Conservation (phyloP, 75 land plant genomes). For the Pinus taeda region DNA sequence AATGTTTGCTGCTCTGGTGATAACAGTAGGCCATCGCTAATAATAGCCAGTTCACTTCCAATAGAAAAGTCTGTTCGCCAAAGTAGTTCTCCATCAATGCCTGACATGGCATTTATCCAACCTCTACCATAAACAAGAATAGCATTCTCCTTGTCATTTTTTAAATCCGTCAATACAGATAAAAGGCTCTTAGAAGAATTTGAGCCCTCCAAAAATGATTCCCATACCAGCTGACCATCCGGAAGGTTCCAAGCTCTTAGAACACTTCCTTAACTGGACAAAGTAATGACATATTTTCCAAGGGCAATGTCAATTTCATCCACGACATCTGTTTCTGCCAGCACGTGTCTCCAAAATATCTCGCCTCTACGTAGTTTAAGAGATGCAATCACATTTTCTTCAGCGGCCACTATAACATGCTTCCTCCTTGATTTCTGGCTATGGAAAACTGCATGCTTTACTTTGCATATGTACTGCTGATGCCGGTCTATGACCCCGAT, state of each 20-base stretch:
- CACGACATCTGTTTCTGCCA: too few relatives aligned
- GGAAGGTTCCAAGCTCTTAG: conserved; percentile 98
- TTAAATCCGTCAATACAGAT: conserved; percentile 46
- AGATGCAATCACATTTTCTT: too few relatives aligned
- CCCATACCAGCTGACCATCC: conserved; percentile 97
- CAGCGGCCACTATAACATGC: too few relatives aligned
- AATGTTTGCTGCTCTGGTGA: conserved; percentile 62
- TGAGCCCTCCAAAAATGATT: conserved; percentile 47
- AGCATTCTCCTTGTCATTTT: conserved; percentile 47
- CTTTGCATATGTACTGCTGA: too few relatives aligned
- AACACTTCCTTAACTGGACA: conserved; percentile 72
- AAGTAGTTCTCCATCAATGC: conserved; percentile 74
- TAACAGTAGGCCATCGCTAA: conserved; percentile 68
- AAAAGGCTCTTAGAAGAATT: conserved; percentile 46
- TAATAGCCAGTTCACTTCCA: conserved; percentile 25
- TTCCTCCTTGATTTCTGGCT: too few relatives aligned
- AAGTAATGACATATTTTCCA: conserved; percentile 83
- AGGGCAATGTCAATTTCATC: too few relatives aligned
- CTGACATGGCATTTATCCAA: conserved; percentile 73
- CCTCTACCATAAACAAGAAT: conserved; percentile 58
- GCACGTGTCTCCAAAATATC: too few relatives aligned
- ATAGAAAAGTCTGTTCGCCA: conserved; percentile 60
- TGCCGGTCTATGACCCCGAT: too few relatives aligned
- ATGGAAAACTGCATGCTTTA: too few relatives aligned
- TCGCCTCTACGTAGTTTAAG: too few relatives aligned